A percentile compares a stretch with the other conserved stretches of the same genome.
Conservation (phyloP, 2,329 filamentous ascomycete species). For the Fusarium sp. region DNA sequence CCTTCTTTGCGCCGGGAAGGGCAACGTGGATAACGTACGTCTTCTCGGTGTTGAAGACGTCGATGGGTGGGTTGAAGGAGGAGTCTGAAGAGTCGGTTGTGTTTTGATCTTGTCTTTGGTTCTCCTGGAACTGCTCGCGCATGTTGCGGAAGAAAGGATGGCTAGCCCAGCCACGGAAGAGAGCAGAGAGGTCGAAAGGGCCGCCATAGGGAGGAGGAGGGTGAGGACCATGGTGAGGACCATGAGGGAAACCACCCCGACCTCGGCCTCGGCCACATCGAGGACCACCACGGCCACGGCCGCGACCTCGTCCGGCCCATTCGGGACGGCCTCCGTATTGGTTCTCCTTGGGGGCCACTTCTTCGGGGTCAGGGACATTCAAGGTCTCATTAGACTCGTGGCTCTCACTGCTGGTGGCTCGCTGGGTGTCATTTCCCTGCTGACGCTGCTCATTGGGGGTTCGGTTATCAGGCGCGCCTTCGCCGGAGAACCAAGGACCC, state of each 20-base stretch:
- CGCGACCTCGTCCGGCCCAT: slow-evolving; percentile 42
- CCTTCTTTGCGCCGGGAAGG: slow-evolving; percentile 82
- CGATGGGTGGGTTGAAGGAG: slow-evolving; percentile 74
- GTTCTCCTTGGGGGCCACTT: slow-evolving; percentile 51
- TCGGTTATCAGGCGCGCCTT: slow-evolving; percentile 40
- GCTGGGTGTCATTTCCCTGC: slow-evolving; percentile 31
- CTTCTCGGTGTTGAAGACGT: slow-evolving; percentile 78
- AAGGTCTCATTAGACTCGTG: slow-evolving; percentile 54
- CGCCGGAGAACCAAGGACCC: slow-evolving; percentile 46
- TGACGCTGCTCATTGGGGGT: slow-evolving; percentile 38
- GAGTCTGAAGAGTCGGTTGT: slow-evolving; percentile 66
- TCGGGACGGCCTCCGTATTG: slow-evolving; percentile 42
- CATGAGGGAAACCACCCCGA: slow-evolving; percentile 38
- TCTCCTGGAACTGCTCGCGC: slow-evolving; percentile 53
- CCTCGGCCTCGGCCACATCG: slow-evolving; percentile 41
- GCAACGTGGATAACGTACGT: slow-evolving; percentile 80
- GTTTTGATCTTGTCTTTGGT: slow-evolving; percentile 23
- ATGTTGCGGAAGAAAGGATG: slow-evolving; percentile 61
- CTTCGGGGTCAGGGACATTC: slow-evolving; percentile 52
- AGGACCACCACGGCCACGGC: slow-evolving; percentile 41
- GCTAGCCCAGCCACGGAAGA: slow-evolving; percentile 57
- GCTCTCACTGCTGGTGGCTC: slow-evolving; percentile 50
- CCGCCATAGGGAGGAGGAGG: slow-evolving; percentile 31
- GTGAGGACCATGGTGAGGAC: slow-evolving; percentile 39
- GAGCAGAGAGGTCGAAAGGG: slow-evolving; percentile 56